These are phyloP conservation scores for Scleroderma bovista DNA, from an alignment of 768 basidiomycete genomes.

Conservation along the genomic window DNA sequence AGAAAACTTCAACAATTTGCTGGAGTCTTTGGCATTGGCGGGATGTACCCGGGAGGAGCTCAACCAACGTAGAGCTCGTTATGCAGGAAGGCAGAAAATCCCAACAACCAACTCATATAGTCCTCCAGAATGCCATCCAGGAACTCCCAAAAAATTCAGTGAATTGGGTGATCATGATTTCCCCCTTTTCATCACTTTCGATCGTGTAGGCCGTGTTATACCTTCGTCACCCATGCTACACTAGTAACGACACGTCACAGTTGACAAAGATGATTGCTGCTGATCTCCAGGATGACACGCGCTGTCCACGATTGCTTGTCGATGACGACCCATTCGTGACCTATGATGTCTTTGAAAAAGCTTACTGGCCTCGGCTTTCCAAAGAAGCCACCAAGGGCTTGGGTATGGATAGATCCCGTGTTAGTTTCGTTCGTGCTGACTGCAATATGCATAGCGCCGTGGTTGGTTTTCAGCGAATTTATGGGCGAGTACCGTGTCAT, in stretches of 20 bases:
- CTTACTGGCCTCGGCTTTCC: conserved; percentile 53
- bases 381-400: conserved; percentile 42
- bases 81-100: conserved; percentile 20
- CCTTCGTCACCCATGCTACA: not conserved
- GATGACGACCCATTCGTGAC: conserved; percentile 24
- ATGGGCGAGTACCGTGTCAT: conserved; percentile 38
- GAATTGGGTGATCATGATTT: conserved; percentile 52
- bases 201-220: conserved; percentile 37
- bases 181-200: conserved; percentile 59
- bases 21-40: conserved; percentile 35
- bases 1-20: conserved; percentile 48
- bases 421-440: not conserved
- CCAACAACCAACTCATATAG: not conserved
- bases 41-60: conserved; percentile 33
- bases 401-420: conserved; percentile 25
- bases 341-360: conserved; percentile 37
- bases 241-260: not conserved
- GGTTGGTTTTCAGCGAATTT: conserved; percentile 54
- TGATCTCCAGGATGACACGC: not conserved
- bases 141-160: conserved; percentile 43
- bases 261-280: conserved; percentile 5
- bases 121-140: conserved; percentile 28
- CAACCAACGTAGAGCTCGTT: conserved; percentile 14
- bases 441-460: conserved; percentile 38
- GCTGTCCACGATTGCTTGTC: not conserved